Evolutionary conservation across 1,284 basidiomycete genomes (phyloP), one percentile per base, ranked within the genome.

Genomic region (Boletellus deceptivus): DNA sequence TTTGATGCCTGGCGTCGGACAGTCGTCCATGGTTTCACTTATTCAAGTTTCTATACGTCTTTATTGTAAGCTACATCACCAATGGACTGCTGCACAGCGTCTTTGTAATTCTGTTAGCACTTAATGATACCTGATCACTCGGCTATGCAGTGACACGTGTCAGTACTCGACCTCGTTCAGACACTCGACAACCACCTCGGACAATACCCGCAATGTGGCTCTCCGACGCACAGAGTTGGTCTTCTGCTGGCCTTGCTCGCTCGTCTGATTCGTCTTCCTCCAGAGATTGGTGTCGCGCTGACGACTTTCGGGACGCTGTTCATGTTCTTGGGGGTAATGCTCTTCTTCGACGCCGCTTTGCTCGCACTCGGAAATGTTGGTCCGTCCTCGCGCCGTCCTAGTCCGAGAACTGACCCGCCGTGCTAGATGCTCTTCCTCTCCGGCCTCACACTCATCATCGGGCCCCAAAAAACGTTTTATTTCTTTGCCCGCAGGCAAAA

Each of bases 401-500:
- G 9, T 51, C 36, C 25, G 46, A 2, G 33, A 25, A 45, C 38
- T 53, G 36, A 52, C 41, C 5, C 33, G 40, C 34, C 22, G 43
- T 14, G 9, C 13, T 31, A 97, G 93, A 80, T 98, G 62, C 81
- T 98, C 56, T 98, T 98, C 77, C 72, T 98, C 34, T 84, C 89
- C 2, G 94, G 94, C 37, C 77, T 98, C 46, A 94, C 93, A 8
- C 80, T 97, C 57, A 95, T 98, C 72, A 98, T 98, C 61, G 94
- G 94, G 6, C 92, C 92, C 6, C 87, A 89, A 63, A 96, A 97
- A 76, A 98, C 95, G 3, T 94, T 98, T 72, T 93, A 93, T 74
- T 99, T 99, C 76, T 99, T 99, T 73, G 91, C 95, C 24, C 82
- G 97, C 55, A 91, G 86, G 69, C 91, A 99, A 72, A 99, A 99